A percentile compares a stretch with the other conserved stretches of the same genome.
These are phyloP conservation scores for Amanita jacksonii DNA, from an alignment of 768 basidiomycete genomes.

Conservation along the genomic window DNA sequence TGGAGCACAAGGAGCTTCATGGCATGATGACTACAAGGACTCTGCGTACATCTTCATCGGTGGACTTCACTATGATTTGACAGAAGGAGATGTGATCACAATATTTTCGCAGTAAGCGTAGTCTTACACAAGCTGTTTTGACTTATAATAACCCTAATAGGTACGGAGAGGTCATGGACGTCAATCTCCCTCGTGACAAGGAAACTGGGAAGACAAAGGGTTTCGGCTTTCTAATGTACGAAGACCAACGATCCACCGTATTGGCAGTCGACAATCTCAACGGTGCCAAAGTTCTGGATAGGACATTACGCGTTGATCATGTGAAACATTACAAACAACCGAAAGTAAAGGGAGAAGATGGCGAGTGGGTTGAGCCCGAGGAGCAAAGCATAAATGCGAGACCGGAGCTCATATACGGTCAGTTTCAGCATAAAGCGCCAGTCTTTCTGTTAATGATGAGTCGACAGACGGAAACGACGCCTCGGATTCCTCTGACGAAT, in stretches of 20 bases:
- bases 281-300: constrained; percentile 80
- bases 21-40: constrained; percentile 98
- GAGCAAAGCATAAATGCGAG: constrained; percentile 83
- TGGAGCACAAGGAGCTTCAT: constrained; percentile 61
- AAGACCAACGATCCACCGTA: constrained; percentile 93
- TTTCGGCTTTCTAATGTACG: constrained; percentile 98
- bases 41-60: constrained; percentile 95
- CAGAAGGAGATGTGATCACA: constrained; percentile 95
- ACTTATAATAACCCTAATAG: constrained; percentile 30
- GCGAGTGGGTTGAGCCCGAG: constrained; percentile 80
- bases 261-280: constrained; percentile 98
- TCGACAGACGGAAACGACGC: constrained; percentile 37
- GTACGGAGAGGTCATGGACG: constrained; percentile 93
- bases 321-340: constrained; percentile 89
- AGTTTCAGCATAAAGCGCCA: neutral
- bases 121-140: constrained; percentile 1
- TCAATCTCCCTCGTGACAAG: constrained; percentile 93
- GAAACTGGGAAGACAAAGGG: constrained; percentile 84
- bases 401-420: constrained; percentile 49
- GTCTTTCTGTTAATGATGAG: neutral
- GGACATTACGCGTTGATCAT: constrained; percentile 87
- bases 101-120: constrained; percentile 90
- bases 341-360: constrained; percentile 65
- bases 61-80: constrained; percentile 79
- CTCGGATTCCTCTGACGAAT: constrained; percentile 59